A percentile compares a stretch with the other conserved stretches of the same genome.
These are phyloP conservation scores for Gossypium anomalum DNA, from an alignment of 345 rosid genomes.

Conservation along the genomic window DNA sequence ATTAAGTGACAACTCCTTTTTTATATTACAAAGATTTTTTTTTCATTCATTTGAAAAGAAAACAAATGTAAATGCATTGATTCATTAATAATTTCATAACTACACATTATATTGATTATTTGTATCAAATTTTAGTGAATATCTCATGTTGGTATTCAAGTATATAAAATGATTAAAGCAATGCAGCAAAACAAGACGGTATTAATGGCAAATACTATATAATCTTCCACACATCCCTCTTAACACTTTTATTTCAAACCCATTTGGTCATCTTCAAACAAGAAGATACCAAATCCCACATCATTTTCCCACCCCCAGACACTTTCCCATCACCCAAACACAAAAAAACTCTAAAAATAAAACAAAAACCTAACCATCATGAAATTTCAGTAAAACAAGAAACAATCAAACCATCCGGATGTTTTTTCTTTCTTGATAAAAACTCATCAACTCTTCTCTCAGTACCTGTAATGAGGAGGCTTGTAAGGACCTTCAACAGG, in stretches of 20 bases:
- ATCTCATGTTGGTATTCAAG: too few species aligned
- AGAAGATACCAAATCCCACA: slow-evolving; percentile 12
- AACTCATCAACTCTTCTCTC: slow-evolving; percentile 14
- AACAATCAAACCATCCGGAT: slow-evolving; percentile 17
- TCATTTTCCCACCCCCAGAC: slow-evolving; percentile 8
- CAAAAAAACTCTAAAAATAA: slow-evolving; percentile 12
- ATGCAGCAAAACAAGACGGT: neutral
- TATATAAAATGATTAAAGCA: neutral
- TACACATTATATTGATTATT: too few species aligned
- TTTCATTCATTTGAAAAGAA: too few species aligned
- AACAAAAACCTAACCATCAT: slow-evolving; percentile 15
- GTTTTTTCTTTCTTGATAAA: neutral
- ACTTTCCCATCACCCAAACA: slow-evolving; percentile 21
- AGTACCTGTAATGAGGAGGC: slow-evolving; percentile 94
- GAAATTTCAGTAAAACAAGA: slow-evolving; percentile 5
- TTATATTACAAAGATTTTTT: too few species aligned
- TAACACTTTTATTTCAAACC: neutral
- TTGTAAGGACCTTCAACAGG: slow-evolving; percentile 94
- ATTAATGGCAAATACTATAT: neutral
- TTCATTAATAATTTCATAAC: too few species aligned
- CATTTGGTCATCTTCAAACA: slow-evolving; percentile 10
- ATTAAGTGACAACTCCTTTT: too few species aligned
- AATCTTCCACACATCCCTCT: neutral
- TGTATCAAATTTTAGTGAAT: too few species aligned
- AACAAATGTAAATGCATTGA: too few species aligned